Base-by-base conservation (phyloP, 2,329 filamentous ascomycete species). In the Elsinoe fawcettii region DNA sequence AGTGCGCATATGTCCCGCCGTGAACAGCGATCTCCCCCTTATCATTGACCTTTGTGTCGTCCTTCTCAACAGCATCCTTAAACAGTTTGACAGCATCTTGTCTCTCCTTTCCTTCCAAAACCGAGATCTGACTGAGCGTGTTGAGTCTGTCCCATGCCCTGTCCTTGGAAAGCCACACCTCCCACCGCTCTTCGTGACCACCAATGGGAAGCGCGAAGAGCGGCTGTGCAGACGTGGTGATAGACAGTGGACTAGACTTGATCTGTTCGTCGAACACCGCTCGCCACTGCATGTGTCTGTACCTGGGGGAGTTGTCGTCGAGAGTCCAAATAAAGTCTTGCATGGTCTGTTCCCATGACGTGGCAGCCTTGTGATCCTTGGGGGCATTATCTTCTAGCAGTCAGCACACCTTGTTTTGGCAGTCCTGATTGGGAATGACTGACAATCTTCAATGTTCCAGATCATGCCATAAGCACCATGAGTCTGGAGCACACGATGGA, bases 371-470 rank as follows among this genome's bases (percentile, higher is more conserved):
- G 79, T 83, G 85, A 2, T 68, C 68, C 55, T 69, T 66, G 0
- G 84, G 82, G 49, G 83, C 79, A 67, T 88, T 88, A 67, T 88
- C 62, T 82, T 51, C 18, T 39, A 60, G 60, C 7, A 9, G 25
- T 39, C 25, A 34, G 25, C 25, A 25, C 39, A n/a, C n/a, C n/a
- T n/a, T n/a, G n/a, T n/a, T n/a, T n/a, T n/a, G n/a, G n/a, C n/a
- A n/a, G n/a, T n/a, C n/a, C n/a, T n/a, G n/a, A n/a, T n/a, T n/a
- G 27, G 27, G 27, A 30, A 30, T 5, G 27, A 51, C 77, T 65
- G 70, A 85, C 84, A 88, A 62, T 87, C 83, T 67, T 88, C 85
- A 59, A 85, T 74, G 63, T 88, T 89, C 86, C 87, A 90, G 55
- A 90, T 83, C 67, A 87, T 69, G 12, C 82, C 86, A 25, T 90